Percentiles rank a stretch among this genome's conserved stretches.
Conservation (phyloP, 305 asterid genomes). For the Caryopteris hybrid region DNA sequence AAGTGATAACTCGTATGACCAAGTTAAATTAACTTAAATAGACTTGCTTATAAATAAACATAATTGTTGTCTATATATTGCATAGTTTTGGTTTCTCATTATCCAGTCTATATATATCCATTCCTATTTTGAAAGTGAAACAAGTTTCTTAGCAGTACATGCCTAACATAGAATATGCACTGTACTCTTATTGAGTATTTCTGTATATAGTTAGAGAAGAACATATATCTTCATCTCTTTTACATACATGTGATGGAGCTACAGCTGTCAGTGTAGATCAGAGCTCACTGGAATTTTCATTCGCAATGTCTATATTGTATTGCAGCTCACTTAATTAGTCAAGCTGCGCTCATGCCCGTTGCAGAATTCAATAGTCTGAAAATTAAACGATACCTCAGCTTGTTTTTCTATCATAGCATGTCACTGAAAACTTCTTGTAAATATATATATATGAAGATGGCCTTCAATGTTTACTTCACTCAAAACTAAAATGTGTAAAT, state of each 20-base stretch:
- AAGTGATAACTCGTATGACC: neutral
- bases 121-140: no score
- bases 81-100: no score
- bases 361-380: neutral
- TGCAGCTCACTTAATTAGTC: neutral
- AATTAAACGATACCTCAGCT: neutral
- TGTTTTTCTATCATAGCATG: neutral
- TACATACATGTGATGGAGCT: neutral
- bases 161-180: no score
- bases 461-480: neutral
- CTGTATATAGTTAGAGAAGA: neutral
- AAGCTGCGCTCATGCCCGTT: neutral
- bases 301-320: neutral
- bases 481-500: neutral
- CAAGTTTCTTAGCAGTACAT: no score
- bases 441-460: neutral
- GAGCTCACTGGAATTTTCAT: neutral
- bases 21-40: no score
- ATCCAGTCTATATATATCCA: no score
- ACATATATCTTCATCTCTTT: neutral
- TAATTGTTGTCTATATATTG: no score
- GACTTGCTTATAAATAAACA: no score
- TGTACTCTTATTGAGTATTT: neutral
- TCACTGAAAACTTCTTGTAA: neutral
- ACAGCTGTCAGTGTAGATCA: neutral